Percentiles rank a stretch among this genome's conserved stretches.
Conservation (phyloP, 2,329 filamentous ascomycete genomes). For the Juglanconis juglandina region DNA sequence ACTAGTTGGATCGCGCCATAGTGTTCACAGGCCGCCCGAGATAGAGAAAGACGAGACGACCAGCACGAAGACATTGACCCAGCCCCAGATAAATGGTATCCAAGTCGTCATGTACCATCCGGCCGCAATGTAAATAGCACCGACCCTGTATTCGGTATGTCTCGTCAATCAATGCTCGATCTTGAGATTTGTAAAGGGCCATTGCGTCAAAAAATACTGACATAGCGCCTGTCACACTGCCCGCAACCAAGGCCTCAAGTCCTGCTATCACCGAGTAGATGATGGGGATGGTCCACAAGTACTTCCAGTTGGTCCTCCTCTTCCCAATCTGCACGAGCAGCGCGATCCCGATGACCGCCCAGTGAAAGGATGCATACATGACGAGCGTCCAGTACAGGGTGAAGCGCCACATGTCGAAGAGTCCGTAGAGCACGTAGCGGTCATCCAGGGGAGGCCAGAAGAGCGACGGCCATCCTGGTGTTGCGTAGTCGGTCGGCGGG, state of each 20-base stretch:
- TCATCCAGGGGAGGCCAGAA: constrained; percentile 63
- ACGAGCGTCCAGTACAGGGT: constrained; percentile 84
- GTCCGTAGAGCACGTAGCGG: constrained; percentile 65
- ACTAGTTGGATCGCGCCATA: background rate
- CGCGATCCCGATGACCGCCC: constrained; percentile 68
- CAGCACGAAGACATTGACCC: constrained; percentile 77
- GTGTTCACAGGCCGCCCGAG: constrained; percentile 71
- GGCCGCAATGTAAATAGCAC: constrained; percentile 75
- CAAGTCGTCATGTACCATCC: constrained; percentile 91
- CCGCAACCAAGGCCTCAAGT: constrained; percentile 73
- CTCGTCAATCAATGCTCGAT: background rate
- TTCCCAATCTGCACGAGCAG: constrained; percentile 66
- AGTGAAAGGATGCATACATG: constrained; percentile 71
- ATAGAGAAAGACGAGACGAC: constrained; percentile 91
- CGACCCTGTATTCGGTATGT: constrained; percentile 52
- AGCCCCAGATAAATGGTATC: constrained; percentile 86
- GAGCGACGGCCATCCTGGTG: constrained; percentile 75
- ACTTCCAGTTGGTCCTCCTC: constrained; percentile 51
- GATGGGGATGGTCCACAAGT: constrained; percentile 69
- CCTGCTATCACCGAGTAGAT: constrained; percentile 70
- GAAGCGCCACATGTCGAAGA: constrained; percentile 80
- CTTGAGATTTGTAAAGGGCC: background rate
- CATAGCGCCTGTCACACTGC: constrained; percentile 78
- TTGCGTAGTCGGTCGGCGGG: constrained; percentile 56
- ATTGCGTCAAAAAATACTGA: constrained; percentile 40